phyloP scores from a whole-genome alignment of 2,329 filamentous ascomycete genomes.

The Cladophialophora yegresii region DNA sequence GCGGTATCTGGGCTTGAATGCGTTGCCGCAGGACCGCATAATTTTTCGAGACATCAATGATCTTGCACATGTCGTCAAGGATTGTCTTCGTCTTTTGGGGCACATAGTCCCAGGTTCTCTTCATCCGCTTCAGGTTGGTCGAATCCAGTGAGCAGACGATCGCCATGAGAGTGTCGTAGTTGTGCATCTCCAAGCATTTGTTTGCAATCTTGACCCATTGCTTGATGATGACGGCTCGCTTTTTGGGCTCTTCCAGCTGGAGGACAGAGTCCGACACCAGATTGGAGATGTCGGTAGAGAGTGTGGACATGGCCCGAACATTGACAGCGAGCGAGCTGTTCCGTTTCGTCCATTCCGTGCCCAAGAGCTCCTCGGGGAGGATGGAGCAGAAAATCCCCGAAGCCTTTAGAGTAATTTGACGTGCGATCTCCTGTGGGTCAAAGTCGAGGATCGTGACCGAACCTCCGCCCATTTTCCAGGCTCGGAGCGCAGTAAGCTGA shows the following conservation, averaged over 20 bases:
- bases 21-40: slow-evolving; percentile 81
- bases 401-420: slow-evolving; percentile 89
- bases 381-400: slow-evolving; percentile 91
- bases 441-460: slow-evolving; percentile 81
- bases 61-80: slow-evolving; percentile 74
- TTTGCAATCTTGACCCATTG: slow-evolving; percentile 96
- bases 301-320: slow-evolving; percentile 87
- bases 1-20: slow-evolving; percentile 81
- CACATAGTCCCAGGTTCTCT: slow-evolving; percentile 87
- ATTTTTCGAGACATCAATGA: slow-evolving; percentile 88
- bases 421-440: slow-evolving; percentile 84
- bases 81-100: slow-evolving; percentile 79
- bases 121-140: slow-evolving; percentile 83
- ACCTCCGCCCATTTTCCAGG: slow-evolving; percentile 72
- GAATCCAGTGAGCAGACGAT: slow-evolving; percentile 94
- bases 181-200: slow-evolving; percentile 83
- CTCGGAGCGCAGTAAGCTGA: slow-evolving; percentile 70
- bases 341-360: slow-evolving; percentile 92
- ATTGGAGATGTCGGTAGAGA: slow-evolving; percentile 91
- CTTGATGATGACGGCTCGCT: slow-evolving; percentile 85
- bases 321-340: slow-evolving; percentile 76
- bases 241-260: slow-evolving; percentile 85
- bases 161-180: slow-evolving; percentile 95
- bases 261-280: slow-evolving; percentile 92
- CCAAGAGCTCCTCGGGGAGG: slow-evolving; percentile 85